Evolutionary conservation across 768 basidiomycete genomes (phyloP).

Genomic region (Leucogyrophana mollusca): DNA sequence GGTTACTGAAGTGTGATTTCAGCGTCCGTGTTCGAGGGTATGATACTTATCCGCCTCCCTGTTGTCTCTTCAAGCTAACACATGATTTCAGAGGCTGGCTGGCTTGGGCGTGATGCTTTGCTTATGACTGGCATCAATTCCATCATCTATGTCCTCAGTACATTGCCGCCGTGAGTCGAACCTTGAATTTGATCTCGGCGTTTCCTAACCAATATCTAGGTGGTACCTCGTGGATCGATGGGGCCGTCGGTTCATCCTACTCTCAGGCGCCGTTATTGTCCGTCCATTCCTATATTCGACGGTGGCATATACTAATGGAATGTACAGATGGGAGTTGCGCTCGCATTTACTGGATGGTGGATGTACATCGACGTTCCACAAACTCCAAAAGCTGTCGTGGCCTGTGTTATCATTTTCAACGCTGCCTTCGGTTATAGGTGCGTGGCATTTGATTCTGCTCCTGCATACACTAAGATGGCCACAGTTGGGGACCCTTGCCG

Average conservation of each 20-base stretch:
- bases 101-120: slow-evolving; percentile 90
- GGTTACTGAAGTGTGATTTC: slow-evolving; percentile 11
- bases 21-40: slow-evolving; percentile 93
- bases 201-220: slow-evolving; percentile 36
- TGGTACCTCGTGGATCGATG: slow-evolving; percentile 95
- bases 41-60: too few relatives aligned
- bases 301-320: slow-evolving; percentile 3
- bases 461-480: slow-evolving; percentile 4
- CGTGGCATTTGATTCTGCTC: neutral
- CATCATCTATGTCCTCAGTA: slow-evolving; percentile 75
- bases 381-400: slow-evolving; percentile 85
- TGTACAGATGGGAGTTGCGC: slow-evolving; percentile 73
- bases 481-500: slow-evolving; percentile 83
- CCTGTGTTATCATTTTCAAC: slow-evolving; percentile 89
- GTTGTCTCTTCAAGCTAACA: slow-evolving; percentile 5
- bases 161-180: slow-evolving; percentile 76
- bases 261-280: slow-evolving; percentile 82
- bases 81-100: slow-evolving; percentile 74
- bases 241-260: slow-evolving; percentile 83
- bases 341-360: slow-evolving; percentile 87
- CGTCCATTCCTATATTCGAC: slow-evolving; percentile 21
- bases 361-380: slow-evolving; percentile 86
- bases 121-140: slow-evolving; percentile 96
- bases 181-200: slow-evolving; percentile 4
- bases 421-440: slow-evolving; percentile 90